Conservation (phyloP, 2,329 filamentous ascomycete genomes). For the Colletotrichum musae region DNA sequence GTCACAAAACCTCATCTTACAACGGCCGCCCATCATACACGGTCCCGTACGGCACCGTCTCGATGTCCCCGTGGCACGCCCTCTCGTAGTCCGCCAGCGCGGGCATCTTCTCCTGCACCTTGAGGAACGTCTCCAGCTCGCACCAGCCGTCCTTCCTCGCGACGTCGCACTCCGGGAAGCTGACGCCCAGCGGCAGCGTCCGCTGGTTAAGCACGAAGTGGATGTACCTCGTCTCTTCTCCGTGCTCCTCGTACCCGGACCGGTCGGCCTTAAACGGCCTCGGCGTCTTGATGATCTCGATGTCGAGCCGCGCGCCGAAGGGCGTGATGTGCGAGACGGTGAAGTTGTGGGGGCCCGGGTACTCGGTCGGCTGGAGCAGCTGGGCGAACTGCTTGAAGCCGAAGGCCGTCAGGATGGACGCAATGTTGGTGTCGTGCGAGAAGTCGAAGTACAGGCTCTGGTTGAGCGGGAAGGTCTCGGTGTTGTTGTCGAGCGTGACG, state of each 20-base stretch:
- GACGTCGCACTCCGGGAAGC: constrained; percentile 74
- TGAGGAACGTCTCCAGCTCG: constrained; percentile 77
- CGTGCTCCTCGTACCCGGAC: constrained; percentile 64
- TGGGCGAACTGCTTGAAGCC: constrained; percentile 78
- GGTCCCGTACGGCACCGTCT: constrained; percentile 53
- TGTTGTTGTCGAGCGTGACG: constrained; percentile 77
- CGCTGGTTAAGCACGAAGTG: constrained; percentile 83
- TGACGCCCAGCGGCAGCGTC: constrained; percentile 77
- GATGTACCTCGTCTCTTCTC: constrained; percentile 75
- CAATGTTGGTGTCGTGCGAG: constrained; percentile 82
- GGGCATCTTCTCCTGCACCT: constrained; percentile 72
- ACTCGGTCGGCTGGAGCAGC: constrained; percentile 67
- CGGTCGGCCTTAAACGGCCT: constrained; percentile 71
- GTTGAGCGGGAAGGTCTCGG: constrained; percentile 79
- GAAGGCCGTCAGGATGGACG: constrained; percentile 79
- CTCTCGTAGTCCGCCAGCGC: constrained; percentile 73
- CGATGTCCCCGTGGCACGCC: constrained; percentile 74
- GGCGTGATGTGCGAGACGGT: constrained; percentile 78
- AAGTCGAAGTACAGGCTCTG: constrained; percentile 85
- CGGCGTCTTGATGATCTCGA: constrained; percentile 80
- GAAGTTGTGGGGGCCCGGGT: constrained; percentile 73
- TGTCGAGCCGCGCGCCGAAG: constrained; percentile 80
- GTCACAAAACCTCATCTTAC: constrained; percentile 29
- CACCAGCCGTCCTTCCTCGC: constrained; percentile 82
- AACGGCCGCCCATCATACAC: constrained; percentile 56